phyloP scores from a whole-genome alignment of 2,329 filamentous ascomycete species.

The Botryotinia calthae region DNA sequence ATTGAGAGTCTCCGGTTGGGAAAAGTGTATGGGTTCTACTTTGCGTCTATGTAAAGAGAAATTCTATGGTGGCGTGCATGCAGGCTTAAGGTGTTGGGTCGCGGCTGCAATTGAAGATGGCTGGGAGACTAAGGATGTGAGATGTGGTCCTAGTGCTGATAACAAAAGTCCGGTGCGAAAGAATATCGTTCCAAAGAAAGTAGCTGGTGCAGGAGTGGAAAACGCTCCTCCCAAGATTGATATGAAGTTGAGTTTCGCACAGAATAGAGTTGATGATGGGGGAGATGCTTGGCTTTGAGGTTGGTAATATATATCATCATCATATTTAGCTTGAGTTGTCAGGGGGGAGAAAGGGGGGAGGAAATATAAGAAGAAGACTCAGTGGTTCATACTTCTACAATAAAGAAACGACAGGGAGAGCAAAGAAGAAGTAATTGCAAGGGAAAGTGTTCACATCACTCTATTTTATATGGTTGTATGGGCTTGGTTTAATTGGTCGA shows the following conservation, averaged over 20 bases:
- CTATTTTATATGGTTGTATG: conserved; percentile 14
- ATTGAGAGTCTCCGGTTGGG: conserved; percentile 81
- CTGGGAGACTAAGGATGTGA: conserved; percentile 80
- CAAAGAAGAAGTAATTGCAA: background rate
- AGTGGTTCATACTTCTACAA: conserved; percentile 7
- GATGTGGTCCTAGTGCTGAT: conserved; percentile 62
- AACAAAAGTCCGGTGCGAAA: conserved; percentile 45
- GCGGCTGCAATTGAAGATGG: conserved; percentile 81
- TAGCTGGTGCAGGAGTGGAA: conserved; percentile 17
- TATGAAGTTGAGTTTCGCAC: conserved; percentile 36
- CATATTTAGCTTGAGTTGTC: background rate
- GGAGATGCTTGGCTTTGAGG: conserved; percentile 32
- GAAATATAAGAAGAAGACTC: background rate
- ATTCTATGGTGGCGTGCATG: conserved; percentile 90
- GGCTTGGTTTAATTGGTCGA: conserved; percentile 10
- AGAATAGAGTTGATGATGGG: conserved; percentile 18
- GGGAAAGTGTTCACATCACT: background rate
- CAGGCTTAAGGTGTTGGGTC: conserved; percentile 85
- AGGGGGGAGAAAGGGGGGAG: background rate
- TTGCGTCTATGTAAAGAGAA: conserved; percentile 95
- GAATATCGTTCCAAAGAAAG: conserved; percentile 34
- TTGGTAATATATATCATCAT: background rate
- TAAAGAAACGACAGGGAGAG: too few relatives aligned
- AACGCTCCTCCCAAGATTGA: conserved; percentile 35
- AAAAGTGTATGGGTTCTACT: conserved; percentile 81